Percentiles rank a stretch among this genome's conserved stretches.
phyloP scores from a whole-genome alignment of 2,329 filamentous ascomycete genomes.

The Helotiales sp. region DNA sequence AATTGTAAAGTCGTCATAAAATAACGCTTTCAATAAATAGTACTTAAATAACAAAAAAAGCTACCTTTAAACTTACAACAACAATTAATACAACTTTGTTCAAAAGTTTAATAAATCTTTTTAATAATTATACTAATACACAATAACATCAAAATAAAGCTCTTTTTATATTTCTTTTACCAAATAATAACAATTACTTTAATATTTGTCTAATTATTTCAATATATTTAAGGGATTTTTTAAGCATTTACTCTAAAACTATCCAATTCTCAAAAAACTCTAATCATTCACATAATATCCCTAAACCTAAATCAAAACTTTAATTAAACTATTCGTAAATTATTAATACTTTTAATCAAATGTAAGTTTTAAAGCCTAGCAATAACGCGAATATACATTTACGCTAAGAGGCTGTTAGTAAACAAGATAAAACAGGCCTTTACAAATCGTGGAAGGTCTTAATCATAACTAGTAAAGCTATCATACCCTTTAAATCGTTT shows the following conservation, averaged over 20 bases:
- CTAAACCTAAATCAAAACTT: neutral
- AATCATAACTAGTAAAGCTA: neutral
- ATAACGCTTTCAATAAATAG: neutral
- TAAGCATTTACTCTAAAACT: neutral
- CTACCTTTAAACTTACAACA: neutral
- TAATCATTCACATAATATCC: neutral
- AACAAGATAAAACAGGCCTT: neutral
- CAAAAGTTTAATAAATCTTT: neutral
- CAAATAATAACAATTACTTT: neutral
- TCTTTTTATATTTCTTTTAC: neutral
- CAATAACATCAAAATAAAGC: neutral
- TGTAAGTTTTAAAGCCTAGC: neutral
- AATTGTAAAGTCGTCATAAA: neutral
- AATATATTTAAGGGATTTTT: neutral
- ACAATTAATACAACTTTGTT: neutral
- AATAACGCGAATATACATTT: constrained; percentile 8
- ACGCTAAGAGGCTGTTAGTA: constrained; percentile 7
- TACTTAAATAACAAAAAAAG: neutral
- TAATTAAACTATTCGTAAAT: neutral
- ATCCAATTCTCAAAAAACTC: neutral
- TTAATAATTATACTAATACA: neutral
- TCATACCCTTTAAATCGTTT: neutral
- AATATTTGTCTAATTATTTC: neutral
- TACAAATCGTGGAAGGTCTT: neutral
- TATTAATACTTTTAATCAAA: neutral